Base-by-base conservation (phyloP, 305 asterid genomes). In the Stenogyne calaminthoides region DNA sequence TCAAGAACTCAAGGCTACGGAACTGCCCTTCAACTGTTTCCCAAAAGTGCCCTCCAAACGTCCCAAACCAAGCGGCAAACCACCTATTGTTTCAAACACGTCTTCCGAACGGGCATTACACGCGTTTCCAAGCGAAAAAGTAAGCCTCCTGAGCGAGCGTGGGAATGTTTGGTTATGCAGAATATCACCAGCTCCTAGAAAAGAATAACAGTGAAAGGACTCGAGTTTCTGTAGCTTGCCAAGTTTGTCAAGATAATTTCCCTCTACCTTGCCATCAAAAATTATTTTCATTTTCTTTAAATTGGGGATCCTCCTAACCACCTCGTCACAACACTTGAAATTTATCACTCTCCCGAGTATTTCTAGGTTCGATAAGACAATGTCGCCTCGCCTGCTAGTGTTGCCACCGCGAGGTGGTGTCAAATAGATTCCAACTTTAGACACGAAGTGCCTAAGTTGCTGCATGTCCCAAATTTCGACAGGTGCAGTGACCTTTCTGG, bases 11-110 rank as follows among this genome's bases (percentile, higher is more conserved):
- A 1, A 73, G 67, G 51, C 72, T 73, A 56, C 58, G 14, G 34
- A 73, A 73, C 6, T 52, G 71, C 46, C 59, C 77, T 55, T 74
- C 68, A 7, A 55, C 52, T 40, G 78, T 74, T 16, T 55, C 61
- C 78, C 68, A 74, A 20, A 2, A 15, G 40, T 27, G 1, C 7
- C 67, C 63, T 32, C 3, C 20, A 63, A 68, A 65, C 15, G 58
- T 36, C 2, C 11, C 29, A 0, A 5, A 1, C 0, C 1, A 51
- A 8, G 47, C 18, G 64, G 40, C 64, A 57, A 57, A 1, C 11
- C 8, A 9, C 64, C 64, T 57, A 57, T 57, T 10, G 11, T 27
- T 27, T 25, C 64, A 4, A 57, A 10, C 37, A 57, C 9, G 16
- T 57, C 18, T 57, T 57, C 64, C 6, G 39, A 57, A 12, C 5